Conservation (phyloP, 768 basidiomycete genomes). For the Calocera viscosa region DNA sequence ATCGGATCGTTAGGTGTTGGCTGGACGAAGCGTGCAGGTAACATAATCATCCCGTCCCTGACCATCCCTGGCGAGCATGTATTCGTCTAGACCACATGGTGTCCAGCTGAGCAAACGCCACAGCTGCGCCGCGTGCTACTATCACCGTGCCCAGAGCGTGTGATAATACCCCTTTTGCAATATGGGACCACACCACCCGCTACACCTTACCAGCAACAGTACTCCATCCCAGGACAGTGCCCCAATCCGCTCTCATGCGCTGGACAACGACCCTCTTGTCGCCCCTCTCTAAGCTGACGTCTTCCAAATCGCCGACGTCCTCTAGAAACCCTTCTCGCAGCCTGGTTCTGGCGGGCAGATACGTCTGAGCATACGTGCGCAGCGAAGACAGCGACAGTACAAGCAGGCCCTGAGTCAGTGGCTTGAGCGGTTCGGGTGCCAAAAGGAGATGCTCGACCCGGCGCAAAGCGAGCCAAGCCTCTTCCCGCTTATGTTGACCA, state of each 20-base stretch:
- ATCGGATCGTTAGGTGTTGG: background rate
- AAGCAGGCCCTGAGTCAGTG: constrained; percentile 60
- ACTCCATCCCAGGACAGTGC: constrained; percentile 50
- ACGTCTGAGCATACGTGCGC: constrained; percentile 47
- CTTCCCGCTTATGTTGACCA: constrained; percentile 39
- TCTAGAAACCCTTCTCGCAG: constrained; percentile 71
- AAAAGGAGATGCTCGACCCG: constrained; percentile 16
- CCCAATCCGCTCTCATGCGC: constrained; percentile 86
- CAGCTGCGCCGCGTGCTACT: background rate
- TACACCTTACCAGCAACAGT: constrained; percentile 18
- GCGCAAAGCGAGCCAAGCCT: constrained; percentile 66
- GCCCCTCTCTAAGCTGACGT: constrained; percentile 48
- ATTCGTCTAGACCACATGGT: background rate
- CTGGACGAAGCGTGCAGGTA: background rate
- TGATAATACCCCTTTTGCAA: background rate
- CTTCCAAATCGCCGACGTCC: constrained; percentile 72
- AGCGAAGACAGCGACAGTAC: constrained; percentile 58
- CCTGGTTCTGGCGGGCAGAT: constrained; percentile 45
- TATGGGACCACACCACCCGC: background rate
- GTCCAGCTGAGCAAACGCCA: background rate
- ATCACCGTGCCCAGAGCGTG: background rate
- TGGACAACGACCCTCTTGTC: constrained; percentile 71
- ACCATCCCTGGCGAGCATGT: background rate
- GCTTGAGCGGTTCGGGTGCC: constrained; percentile 26
- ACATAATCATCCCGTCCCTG: background rate